Base-by-base conservation (phyloP, 495 filamentous ascomycete species). In the Lasiosphaeria miniovina region DNA sequence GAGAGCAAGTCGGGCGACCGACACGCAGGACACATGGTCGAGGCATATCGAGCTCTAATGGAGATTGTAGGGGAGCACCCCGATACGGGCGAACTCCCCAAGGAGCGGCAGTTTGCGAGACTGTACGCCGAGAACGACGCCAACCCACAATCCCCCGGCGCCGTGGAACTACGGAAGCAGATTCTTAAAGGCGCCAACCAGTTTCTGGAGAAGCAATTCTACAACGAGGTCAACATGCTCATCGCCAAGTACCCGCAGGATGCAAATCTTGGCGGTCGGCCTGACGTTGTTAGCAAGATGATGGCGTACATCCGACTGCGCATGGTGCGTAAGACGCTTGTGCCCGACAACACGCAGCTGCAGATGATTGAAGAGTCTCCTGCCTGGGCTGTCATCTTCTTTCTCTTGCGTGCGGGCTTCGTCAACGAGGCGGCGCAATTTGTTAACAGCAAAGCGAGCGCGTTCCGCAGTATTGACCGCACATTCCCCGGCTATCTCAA, bases 371-470 rank as follows among this genome's bases (percentile, higher is more conserved):
- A 85, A n/a, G 82, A 82, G 48, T 90, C 96, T 66, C 93, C 88
- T 67, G 88, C 92, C 62, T 99, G 95, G 95, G 91, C 90, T 49
- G 76, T 96, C 12, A 84, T 98, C 15, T 99, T 94, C 75, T 97
- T 88, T 74, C 84, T 97, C n/a, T 76, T 99, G 17, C 84, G 94
- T 10, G 86, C 88, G 60, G 94, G 94, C 31, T 87, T 93, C 67
- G 78, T 93, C 38, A 81, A 80, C 31, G 93, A 96, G 71, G 92
- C 93, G 12, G 88, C 88, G 11, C 81, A 89, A 61, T 99, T 96
- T 72, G 90, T 97, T 36, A 85, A 84, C 62, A 77, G 83, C 46
- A 91, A 96, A 70, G 80, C 82, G 48, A 75, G 77, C 56, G 85
- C 89, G 36, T 96, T 98, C 82, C 84, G 89, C 65, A 89, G 88